Base-by-base conservation (phyloP, 345 rosid species). In the Orychophragmus violaceus region DNA sequence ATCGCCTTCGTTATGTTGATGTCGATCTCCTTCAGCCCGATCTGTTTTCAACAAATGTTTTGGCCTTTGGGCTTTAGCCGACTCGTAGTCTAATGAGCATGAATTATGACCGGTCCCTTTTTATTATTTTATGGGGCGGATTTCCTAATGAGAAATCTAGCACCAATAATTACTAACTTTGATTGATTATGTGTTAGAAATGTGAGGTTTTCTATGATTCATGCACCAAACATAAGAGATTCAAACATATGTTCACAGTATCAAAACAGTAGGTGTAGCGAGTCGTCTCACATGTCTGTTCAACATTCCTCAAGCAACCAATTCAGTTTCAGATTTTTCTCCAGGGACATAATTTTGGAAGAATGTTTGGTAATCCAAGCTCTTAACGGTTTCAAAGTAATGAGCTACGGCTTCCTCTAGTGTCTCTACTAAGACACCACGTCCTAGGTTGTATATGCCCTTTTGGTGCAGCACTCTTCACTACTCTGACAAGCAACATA, bases 391-490 rank as follows among this genome's bases (percentile, higher is more conserved):
- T 8, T 86, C 88, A 74, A 93, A 93, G 80, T 89, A 92, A 82
- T 89, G 97, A 52, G 85, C 84, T 33, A 93, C 97, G 18, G 94
- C 97, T 77, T 82, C 96, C 80, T 89, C 97, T 21, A 91, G 95
- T 13, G 95, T 87, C 71, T 92, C 96, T 33, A 93, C 97, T 23
- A 89, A 88, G 67, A 89, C 96, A 22, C 96, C 96, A 35, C 85
- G 92, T 45, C 95, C 96, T 58, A 87, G 86, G 71, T 89, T 89
- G 96, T 25, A 89, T 83, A 78, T 89, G 98, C 23, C 93, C 96
- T 44, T 68, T 83, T 61, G 83, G 79, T 69, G 96, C 97, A 17
- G 96, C 98, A 51, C 86, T 78, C 64, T 58, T 83, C 62, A 92
- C 94, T 70, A 92, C 95, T 80, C 95, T 92, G 88, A 29, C 11